Evolutionary conservation across 352 stramenopile species (phyloP).

Genomic region (Hyaloperonospora arabidopsidis): DNA sequence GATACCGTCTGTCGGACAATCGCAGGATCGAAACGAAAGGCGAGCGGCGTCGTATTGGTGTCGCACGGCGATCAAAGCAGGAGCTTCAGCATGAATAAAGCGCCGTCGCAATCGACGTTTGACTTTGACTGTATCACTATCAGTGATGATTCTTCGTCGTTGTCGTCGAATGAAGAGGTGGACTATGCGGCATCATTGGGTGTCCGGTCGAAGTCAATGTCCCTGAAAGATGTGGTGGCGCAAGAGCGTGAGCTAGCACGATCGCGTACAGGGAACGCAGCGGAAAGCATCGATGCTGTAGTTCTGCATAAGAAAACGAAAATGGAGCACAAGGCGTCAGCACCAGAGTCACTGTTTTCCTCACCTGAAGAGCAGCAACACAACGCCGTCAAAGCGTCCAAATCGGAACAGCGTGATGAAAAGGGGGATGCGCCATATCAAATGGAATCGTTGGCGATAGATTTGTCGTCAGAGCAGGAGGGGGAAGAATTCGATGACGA

Average conservation of each 20-base stretch:
- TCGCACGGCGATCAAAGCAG: conserved; percentile 1
- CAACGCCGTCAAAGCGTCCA: too few relatives aligned
- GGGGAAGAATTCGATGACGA: too few relatives aligned
- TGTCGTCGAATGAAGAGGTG: conserved; percentile 4
- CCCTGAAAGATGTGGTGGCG: conserved; percentile 22
- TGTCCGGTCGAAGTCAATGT: conserved; percentile 17
- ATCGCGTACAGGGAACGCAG: conserved; percentile 8
- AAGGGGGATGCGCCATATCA: too few relatives aligned
- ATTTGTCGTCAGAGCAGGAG: too few relatives aligned
- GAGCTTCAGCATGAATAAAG: conserved; percentile 21
- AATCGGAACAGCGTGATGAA: too few relatives aligned
- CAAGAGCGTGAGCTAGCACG: conserved; percentile 24
- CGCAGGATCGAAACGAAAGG: conserved; percentile 24
- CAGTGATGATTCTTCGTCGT: conserved; percentile 21
- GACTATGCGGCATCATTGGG: conserved; percentile 2
- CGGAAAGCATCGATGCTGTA: conserved; percentile 3
- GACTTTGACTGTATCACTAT: conserved; percentile 23
- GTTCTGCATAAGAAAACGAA: conserved; percentile 14
- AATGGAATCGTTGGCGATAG: too few relatives aligned
- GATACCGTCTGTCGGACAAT: conserved; percentile 3
- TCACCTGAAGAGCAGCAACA: conserved; percentile 3
- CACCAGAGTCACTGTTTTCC: conserved; percentile 8
- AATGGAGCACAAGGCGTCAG: conserved; percentile 1
- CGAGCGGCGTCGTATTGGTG: background rate
- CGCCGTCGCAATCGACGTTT: conserved; percentile 19